Evolutionary conservation across 352 stramenopile genomes (phyloP).

Genomic region (Blastocystis sp.): DNA sequence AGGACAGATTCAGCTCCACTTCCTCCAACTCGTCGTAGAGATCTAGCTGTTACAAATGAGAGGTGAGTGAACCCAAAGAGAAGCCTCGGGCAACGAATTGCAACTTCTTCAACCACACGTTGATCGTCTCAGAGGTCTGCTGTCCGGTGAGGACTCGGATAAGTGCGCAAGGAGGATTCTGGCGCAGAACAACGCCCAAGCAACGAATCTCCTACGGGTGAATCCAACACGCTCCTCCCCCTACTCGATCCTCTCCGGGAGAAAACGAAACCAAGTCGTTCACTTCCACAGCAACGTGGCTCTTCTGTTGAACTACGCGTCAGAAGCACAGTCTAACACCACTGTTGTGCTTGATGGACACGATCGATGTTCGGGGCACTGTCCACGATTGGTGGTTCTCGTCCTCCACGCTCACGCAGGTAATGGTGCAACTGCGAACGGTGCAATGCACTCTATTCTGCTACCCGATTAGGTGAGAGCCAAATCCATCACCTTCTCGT

Average conservation of each 20-base stretch:
- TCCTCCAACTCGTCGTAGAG: conserved; percentile 56
- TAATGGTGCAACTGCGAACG: conserved; percentile 52
- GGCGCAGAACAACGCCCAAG: conserved; percentile 31
- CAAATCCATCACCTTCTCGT: conserved; percentile 1
- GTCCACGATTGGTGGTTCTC: not conserved
- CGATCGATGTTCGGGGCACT: conserved; percentile 43
- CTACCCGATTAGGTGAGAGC: not conserved
- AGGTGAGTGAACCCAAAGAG: conserved; percentile 19
- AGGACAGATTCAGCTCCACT: conserved; percentile 66
- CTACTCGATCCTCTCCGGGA: conserved; percentile 59
- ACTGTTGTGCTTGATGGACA: conserved; percentile 55
- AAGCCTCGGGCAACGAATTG: conserved; percentile 55
- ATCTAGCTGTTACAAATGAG: conserved; percentile 11
- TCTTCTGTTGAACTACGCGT: conserved; percentile 56
- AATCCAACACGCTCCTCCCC: not conserved
- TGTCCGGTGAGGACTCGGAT: conserved; percentile 56
- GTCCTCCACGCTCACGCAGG: conserved; percentile 1
- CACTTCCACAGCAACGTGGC: conserved; percentile 43
- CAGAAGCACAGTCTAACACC: not conserved
- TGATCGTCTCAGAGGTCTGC: conserved; percentile 34
- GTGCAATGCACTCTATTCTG: not conserved
- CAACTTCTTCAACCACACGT: conserved; percentile 65
- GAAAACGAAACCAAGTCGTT: conserved; percentile 53
- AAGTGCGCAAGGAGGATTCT: conserved; percentile 40
- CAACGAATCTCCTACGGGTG: conserved; percentile 57